Percentiles rank a stretch among this genome's conserved stretches.
phyloP scores from a whole-genome alignment of 164 flowering plant genomes.

The Brasenia schreberi region DNA sequence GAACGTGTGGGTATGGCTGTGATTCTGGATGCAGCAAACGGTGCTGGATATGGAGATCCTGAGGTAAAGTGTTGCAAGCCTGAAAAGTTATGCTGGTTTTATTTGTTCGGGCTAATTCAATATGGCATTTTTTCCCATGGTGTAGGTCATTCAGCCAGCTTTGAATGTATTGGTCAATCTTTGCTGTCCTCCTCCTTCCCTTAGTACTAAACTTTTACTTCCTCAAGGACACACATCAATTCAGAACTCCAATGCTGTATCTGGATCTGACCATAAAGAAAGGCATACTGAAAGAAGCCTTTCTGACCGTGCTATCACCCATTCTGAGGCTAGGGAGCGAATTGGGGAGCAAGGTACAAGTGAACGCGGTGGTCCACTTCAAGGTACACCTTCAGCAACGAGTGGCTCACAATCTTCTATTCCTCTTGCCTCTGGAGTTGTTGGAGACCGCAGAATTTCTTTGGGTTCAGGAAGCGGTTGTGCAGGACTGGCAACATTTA shows the following conservation, averaged over 20 bases:
- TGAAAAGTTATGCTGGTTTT: background rate
- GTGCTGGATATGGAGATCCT: conserved; percentile 56
- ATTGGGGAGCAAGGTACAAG: conserved; percentile 34
- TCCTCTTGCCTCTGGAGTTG: conserved; percentile 50
- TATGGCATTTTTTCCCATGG: background rate
- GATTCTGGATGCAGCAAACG: conserved; percentile 83
- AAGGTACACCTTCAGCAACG: conserved; percentile 3
- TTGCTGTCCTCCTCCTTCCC: conserved; percentile 97
- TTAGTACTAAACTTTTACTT: conserved; percentile 52
- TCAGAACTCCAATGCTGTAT: conserved; percentile 34
- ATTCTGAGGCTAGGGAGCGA: conserved; percentile 39
- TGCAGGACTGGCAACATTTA: conserved; percentile 91
- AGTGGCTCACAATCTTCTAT: conserved; percentile 26
- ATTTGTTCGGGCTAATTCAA: background rate
- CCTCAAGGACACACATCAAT: conserved; percentile 40
- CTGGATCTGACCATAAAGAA: conserved; percentile 31
- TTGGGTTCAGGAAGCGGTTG: conserved; percentile 86
- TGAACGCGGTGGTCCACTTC: conserved; percentile 30
- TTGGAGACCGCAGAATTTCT: conserved; percentile 86
- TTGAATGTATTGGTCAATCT: conserved; percentile 79
- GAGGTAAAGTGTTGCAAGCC: conserved; percentile 38
- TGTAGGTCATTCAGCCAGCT: conserved; percentile 86
- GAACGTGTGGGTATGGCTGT: conserved; percentile 91
- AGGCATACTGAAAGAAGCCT: conserved; percentile 35
- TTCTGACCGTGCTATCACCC: conserved; percentile 16